Conservation (phyloP, 129 eudicot genomes). For the Pulicaria dysenterica region DNA sequence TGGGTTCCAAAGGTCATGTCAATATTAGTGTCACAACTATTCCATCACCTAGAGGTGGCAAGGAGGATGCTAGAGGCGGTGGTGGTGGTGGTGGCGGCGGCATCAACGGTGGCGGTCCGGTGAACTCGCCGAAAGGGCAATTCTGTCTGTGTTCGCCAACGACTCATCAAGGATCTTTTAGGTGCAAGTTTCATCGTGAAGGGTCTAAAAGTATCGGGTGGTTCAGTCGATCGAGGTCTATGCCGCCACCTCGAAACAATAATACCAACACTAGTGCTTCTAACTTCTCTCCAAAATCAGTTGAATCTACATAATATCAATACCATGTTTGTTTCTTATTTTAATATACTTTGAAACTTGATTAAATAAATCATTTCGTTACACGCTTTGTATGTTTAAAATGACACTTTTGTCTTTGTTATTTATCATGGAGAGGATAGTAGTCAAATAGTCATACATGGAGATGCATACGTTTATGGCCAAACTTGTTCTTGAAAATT, state of each 20-base stretch:
- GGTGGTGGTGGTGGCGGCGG: background rate
- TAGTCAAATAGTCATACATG: too few species aligned
- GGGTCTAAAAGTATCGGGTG: conserved; percentile 27
- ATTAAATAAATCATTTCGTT: too few species aligned
- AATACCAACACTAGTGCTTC: background rate
- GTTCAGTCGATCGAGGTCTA: conserved; percentile 67
- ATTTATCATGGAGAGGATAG: too few species aligned
- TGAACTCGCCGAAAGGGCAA: conserved; percentile 53
- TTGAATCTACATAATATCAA: conserved; percentile 39
- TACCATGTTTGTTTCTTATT: conserved; percentile 13
- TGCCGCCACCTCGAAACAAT: conserved; percentile 42
- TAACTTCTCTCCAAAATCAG: conserved; percentile 44
- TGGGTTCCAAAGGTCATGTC: conserved; percentile 39
- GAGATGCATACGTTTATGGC: too few species aligned
- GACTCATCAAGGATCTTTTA: conserved; percentile 72
- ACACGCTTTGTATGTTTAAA: too few species aligned
- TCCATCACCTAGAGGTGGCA: conserved; percentile 52
- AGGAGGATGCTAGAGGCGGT: conserved; percentile 23
- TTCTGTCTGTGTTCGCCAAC: conserved; percentile 78
- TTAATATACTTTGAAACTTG: background rate
- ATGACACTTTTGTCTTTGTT: too few species aligned
- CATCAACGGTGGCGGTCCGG: conserved; percentile 6
- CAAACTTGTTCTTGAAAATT: too few species aligned
- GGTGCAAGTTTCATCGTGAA: conserved; percentile 76
- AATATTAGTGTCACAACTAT: conserved; percentile 36